Base-by-base conservation (phyloP, 768 basidiomycete genomes). In the Collybia nuda region DNA sequence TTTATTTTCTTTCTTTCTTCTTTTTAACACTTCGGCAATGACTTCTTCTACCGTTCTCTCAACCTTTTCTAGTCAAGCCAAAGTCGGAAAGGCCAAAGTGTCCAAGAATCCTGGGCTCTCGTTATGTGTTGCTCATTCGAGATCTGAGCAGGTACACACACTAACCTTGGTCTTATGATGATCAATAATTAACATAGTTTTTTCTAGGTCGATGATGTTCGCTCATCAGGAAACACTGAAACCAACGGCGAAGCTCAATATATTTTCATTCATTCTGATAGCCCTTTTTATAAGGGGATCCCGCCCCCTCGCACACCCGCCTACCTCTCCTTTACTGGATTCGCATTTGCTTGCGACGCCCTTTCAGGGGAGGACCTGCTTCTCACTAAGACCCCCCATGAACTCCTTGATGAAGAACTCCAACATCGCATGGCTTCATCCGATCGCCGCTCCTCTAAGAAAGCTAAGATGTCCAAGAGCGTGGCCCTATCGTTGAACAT, bases 191-290 rank as follows among this genome's bases (percentile, higher is more conserved):
- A 36, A 26, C 51, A 29, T 23, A 39, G 23, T 32, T 18, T 23
- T 18, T 18, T 23, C 15, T 52, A 53, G 46, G 52, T 22, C 35
- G 15, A 40, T 45, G 37, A 29, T 32, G 43, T 39, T 22, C 43
- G 43, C 41, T 39, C 44, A 22, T 47, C 50, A 24, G 51, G 32
- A 14, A 50, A 43, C 17, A 44, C 52, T 21, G 60, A 64, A 39
- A 63, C 66, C 19, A 53, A 59, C 35, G 67, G 62, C 3, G 58
- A 56, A 19, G 53, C 56, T 0, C 76, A 78, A 56, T 71, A 73
- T 40, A 58, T 77, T 44, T 64, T 60, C 45, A 74, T 78, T 42
- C 63, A 68, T 12, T 60, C 55, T 24, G 67, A 68, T 44, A 76
- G 68, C 37, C 69, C 68, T 2, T 77, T 74, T 64, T 71, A 70